Conservation (phyloP, 495 filamentous ascomycete species). For the Hyaloscypha bicolor region DNA sequence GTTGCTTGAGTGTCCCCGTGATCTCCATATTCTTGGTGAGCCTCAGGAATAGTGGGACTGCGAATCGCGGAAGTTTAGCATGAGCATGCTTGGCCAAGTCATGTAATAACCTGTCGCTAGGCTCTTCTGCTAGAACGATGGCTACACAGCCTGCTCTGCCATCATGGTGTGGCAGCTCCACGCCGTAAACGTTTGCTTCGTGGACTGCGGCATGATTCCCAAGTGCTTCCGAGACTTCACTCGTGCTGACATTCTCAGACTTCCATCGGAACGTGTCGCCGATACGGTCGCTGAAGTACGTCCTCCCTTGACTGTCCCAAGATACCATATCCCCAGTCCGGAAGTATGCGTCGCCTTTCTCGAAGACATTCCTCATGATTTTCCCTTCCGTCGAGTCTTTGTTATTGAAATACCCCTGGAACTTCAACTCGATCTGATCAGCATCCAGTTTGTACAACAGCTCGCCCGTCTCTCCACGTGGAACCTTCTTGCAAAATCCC, state of each 20-base stretch:
- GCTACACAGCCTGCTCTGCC: constrained; percentile 85
- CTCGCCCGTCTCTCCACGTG: constrained; percentile 73
- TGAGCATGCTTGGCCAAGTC: constrained; percentile 61
- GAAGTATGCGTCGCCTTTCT: constrained; percentile 85
- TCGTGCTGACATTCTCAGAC: constrained; percentile 87
- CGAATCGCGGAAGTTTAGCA: constrained; percentile 67
- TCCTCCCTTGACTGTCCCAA: constrained; percentile 69
- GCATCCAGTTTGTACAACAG: constrained; percentile 74
- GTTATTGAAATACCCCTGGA: constrained; percentile 90
- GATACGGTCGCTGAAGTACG: constrained; percentile 87
- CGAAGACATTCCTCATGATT: constrained; percentile 75
- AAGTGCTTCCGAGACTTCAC: constrained; percentile 77
- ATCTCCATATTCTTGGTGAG: constrained; percentile 58
- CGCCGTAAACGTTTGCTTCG: constrained; percentile 90
- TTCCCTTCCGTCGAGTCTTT: constrained; percentile 72
- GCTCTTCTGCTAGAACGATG: constrained; percentile 55
- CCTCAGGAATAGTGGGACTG: constrained; percentile 77
- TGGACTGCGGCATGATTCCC: constrained; percentile 65
- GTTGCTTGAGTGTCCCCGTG: constrained; percentile 88
- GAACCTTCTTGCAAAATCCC: constrained; percentile 66
- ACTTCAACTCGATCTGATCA: constrained; percentile 60
- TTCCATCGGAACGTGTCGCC: constrained; percentile 98
- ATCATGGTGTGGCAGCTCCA: constrained; percentile 79
- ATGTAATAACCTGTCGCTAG: constrained; percentile 48
- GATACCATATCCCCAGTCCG: constrained; percentile 82